Evolutionary conservation across 441 rosid genomes (phyloP), one percentile per base, ranked within the genome.

Genomic region (Croton setiger): DNA sequence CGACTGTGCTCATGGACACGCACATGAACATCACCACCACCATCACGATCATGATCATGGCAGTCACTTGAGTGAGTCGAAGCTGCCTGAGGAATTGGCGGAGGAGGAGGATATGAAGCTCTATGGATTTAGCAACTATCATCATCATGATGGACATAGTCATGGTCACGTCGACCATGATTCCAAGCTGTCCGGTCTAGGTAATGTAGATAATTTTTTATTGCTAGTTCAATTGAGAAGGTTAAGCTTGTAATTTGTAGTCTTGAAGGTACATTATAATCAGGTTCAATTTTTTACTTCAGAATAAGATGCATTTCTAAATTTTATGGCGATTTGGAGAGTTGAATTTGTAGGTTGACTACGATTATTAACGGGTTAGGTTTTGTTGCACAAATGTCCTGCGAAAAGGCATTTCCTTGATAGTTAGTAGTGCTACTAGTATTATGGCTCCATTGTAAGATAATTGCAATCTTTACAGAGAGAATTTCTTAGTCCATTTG

Each of bases 11-110:
- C 9, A 4, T 39, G 10, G 43, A 39, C 43, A 39, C 10, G 43
- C 59, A 27, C 80, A 80, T 39, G 43, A 55, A 27, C 80, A 80
- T 35, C 80, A 74, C 58, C 80, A 71, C 3, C 76, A 76, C 9
- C 74, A 75, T 35, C 76, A 75, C 18, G 73, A 74, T 10, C 72
- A 73, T 54, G 59, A 73, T 3, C 82, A 80, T 59, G 77, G 65
- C 11, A 76, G 68, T 64, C 77, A 68, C 13, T 72, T 39, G 52
- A 76, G 67, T 64, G 36, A 59, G 64, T 45, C 61, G 55, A 72
- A 71, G 84, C 73, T 93, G 45, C 97, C 97, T 20, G 98, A 93
- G 82, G 98, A 93, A 68, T 54, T 93, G 63, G 97, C 93, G 1
- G 97, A 90, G 74, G 93, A 88, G 65, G 98, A 93, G 71, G 98